Evolutionary conservation across 2,329 filamentous ascomycete species (phyloP).

Genomic region (Diplocarpon mali): DNA sequence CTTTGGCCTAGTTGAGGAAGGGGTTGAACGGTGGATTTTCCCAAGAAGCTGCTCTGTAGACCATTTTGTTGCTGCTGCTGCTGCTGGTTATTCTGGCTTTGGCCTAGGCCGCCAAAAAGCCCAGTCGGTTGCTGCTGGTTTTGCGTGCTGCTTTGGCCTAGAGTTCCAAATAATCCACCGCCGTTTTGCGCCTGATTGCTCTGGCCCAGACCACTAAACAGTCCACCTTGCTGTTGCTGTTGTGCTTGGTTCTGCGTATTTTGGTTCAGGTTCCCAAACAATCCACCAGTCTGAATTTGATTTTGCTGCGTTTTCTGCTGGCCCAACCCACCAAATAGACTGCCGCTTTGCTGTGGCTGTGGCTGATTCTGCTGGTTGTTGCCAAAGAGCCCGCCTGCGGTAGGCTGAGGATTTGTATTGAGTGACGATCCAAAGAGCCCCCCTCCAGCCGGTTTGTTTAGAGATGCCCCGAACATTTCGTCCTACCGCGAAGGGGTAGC

Average conservation of each 20-base stretch:
- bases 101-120: conserved; percentile 13
- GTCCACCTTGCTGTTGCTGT: conserved; percentile 8
- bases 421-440: conserved; percentile 18
- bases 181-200: neutral
- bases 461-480: conserved; percentile 20
- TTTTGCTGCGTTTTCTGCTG: conserved; percentile 3
- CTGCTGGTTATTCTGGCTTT: conserved; percentile 21
- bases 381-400: conserved; percentile 8
- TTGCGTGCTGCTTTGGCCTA: neutral
- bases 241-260: conserved; percentile 6
- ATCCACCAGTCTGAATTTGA: neutral
- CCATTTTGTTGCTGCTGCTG: conserved; percentile 24
- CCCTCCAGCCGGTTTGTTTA: conserved; percentile 16
- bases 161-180: too few relatives aligned
- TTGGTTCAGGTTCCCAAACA: conserved; percentile 8
- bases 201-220: conserved; percentile 5
- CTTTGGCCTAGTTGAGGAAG: conserved; percentile 24
- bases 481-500: neutral
- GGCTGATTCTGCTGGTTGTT: conserved; percentile 3
- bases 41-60: conserved; percentile 9
- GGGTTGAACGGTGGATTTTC: conserved; percentile 19
- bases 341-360: neutral
- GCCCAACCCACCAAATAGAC: conserved; percentile 6
- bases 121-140: conserved; percentile 10
- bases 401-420: conserved; percentile 14